A percentile compares a stretch with the other conserved stretches of the same genome.
phyloP scores from a whole-genome alignment of 176 grass and related monocot genomes.

The Aegilops sharonensis region DNA sequence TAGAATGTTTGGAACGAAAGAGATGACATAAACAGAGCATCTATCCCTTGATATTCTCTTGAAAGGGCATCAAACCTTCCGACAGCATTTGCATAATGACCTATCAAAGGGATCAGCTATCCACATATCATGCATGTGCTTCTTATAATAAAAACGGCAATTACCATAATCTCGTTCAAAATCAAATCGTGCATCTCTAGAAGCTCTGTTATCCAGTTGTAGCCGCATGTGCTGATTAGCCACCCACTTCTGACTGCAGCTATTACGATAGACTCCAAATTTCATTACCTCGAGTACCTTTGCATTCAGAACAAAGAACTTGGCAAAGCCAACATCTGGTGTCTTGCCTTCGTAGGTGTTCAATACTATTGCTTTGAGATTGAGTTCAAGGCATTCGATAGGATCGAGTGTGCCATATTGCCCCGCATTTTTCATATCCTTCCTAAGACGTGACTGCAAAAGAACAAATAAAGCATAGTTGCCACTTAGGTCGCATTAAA shows the following conservation, averaged over 20 bases:
- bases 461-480: not conserved
- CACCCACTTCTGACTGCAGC: not conserved
- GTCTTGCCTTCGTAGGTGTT: not conserved
- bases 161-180: not conserved
- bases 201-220: not conserved
- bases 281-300: constrained; percentile 14
- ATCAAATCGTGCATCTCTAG: not conserved
- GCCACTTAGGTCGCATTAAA: no score
- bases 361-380: not conserved
- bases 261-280: not conserved
- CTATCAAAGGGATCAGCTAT: not conserved
- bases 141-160: not conserved
- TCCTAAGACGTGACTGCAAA: not conserved
- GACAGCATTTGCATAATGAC: no score
- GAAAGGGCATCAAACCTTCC: no score
- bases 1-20: no score
- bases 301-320: constrained; percentile 28
- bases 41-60: no score
- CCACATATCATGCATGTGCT: not conserved
- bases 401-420: not conserved
- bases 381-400: constrained; percentile 15
- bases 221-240: not conserved
- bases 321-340: not conserved
- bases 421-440: not conserved
- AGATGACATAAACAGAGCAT: no score